A percentile compares a stretch with the other conserved stretches of the same genome.
Conservation (phyloP, 2,329 filamentous ascomycete species). For the Orbilia quercus region DNA sequence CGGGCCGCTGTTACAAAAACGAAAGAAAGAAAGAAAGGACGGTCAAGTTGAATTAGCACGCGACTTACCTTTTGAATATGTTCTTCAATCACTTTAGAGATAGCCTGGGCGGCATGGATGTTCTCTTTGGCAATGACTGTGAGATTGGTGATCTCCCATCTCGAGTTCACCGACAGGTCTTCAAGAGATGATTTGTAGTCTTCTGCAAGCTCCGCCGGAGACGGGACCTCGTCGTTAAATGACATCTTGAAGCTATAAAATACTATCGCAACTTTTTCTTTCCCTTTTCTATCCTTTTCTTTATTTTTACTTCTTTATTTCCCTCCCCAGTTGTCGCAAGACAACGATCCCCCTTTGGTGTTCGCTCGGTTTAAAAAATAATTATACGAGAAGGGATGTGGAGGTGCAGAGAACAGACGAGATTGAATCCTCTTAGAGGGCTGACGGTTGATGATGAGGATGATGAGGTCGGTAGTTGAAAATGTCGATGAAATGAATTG, state of each 20-base stretch:
- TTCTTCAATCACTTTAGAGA: conserved; percentile 87
- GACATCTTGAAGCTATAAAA: conserved; percentile 32
- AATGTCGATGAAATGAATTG: too few relatives aligned
- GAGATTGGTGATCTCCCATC: conserved; percentile 95
- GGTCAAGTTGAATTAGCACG: not conserved
- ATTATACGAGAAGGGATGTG: too few relatives aligned
- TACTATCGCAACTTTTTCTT: not conserved
- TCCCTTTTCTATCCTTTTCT: not conserved
- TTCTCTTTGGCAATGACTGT: conserved; percentile 98
- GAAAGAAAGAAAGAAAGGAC: not conserved
- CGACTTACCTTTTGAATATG: conserved; percentile 92
- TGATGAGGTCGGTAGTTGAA: not conserved
- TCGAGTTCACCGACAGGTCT: conserved; percentile 88
- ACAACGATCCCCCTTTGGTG: too few relatives aligned
- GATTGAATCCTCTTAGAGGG: too few relatives aligned
- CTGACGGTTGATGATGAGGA: not conserved
- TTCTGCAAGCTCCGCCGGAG: conserved; percentile 85
- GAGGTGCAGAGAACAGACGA: too few relatives aligned
- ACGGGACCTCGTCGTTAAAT: conserved; percentile 59
- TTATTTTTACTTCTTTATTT: too few relatives aligned
- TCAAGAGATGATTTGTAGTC: conserved; percentile 94
- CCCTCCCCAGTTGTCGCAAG: too few relatives aligned
- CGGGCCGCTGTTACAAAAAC: conserved; percentile 18
- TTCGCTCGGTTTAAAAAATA: too few relatives aligned
- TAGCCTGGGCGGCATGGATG: conserved; percentile 92